A percentile compares a stretch with the other conserved stretches of the same genome.
Evolutionary conservation across 306 rosid genomes (phyloP).

Genomic region (Quercus bicolor): DNA sequence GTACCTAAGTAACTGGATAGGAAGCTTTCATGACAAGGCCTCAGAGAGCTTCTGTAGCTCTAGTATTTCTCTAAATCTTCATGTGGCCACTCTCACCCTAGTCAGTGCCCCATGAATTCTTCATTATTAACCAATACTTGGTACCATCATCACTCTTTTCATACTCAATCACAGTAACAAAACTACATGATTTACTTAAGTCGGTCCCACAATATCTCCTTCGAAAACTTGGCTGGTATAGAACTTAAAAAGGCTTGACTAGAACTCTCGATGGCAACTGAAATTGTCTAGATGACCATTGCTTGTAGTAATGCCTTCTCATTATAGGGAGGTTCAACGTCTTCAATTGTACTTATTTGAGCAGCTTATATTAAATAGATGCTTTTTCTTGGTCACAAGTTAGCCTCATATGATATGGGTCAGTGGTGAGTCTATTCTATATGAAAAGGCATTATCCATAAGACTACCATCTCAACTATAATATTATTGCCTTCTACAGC

Average conservation of each 20-base stretch:
- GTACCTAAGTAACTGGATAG: too few relatives aligned
- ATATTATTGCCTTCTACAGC: neutral
- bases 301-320: slow-evolving; percentile 20
- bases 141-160: neutral
- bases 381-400: neutral
- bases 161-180: slow-evolving; percentile 13
- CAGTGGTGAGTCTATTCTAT: slow-evolving; percentile 13
- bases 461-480: neutral
- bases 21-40: too few relatives aligned
- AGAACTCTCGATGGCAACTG: neutral
- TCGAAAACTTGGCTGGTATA: neutral
- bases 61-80: too few relatives aligned
- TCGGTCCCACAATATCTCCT: neutral
- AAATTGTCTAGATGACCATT: slow-evolving; percentile 12
- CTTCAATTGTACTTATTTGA: slow-evolving; percentile 5
- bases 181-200: neutral
- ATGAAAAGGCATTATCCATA: neutral
- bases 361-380: neutral
- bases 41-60: too few relatives aligned
- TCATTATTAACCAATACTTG: too few relatives aligned
- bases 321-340: neutral
- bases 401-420: slow-evolving; percentile 13
- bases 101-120: too few relatives aligned
- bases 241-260: neutral
- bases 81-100: too few relatives aligned